phyloP scores from a whole-genome alignment of 176 grass and related monocot species.

The Metroxylon sagu region DNA sequence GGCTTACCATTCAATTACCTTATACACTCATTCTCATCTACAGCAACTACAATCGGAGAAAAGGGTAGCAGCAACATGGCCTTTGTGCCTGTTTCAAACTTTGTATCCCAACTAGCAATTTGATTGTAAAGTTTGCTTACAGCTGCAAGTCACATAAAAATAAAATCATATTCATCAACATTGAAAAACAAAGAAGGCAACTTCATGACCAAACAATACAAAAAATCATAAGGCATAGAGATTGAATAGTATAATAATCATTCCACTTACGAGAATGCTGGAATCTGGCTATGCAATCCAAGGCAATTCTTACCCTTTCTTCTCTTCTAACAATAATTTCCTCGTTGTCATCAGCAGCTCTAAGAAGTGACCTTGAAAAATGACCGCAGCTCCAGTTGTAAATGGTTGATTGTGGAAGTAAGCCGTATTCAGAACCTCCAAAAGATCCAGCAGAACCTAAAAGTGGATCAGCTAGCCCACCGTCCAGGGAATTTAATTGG shows the following conservation, averaged over 20 bases:
- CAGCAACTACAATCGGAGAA: constrained; percentile 72
- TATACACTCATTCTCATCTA: constrained; percentile 90
- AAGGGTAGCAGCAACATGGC: constrained; percentile 74
- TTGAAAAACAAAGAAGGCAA: not conserved
- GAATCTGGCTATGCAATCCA: constrained; percentile 72
- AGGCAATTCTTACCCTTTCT: constrained; percentile 53
- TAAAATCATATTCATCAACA: constrained; percentile 3
- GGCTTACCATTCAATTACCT: constrained; percentile 29
- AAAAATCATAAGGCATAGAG: constrained; percentile 19
- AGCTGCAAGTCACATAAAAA: constrained; percentile 22
- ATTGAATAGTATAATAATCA: constrained; percentile 1
- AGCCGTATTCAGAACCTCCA: constrained; percentile 40
- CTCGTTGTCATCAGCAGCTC: constrained; percentile 64
- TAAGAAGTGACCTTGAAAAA: constrained; percentile 86
- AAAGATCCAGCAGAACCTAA: constrained; percentile 38
- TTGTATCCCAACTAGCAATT: constrained; percentile 95
- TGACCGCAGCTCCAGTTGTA: constrained; percentile 99
- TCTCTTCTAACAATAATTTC: constrained; percentile 68
- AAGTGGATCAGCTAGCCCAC: constrained; percentile 62
- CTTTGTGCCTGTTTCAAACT: constrained; percentile 78
- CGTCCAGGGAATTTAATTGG: constrained; percentile 61
- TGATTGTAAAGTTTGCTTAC: constrained; percentile 81
- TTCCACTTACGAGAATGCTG: constrained; percentile 75
- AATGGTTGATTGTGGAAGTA: constrained; percentile 65
- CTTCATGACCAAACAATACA: constrained; percentile 16